These are phyloP conservation scores for Phycomyces blakesleeanus DNA, from an alignment of 192 early-diverging fungal genomes.

Conservation along the genomic window DNA sequence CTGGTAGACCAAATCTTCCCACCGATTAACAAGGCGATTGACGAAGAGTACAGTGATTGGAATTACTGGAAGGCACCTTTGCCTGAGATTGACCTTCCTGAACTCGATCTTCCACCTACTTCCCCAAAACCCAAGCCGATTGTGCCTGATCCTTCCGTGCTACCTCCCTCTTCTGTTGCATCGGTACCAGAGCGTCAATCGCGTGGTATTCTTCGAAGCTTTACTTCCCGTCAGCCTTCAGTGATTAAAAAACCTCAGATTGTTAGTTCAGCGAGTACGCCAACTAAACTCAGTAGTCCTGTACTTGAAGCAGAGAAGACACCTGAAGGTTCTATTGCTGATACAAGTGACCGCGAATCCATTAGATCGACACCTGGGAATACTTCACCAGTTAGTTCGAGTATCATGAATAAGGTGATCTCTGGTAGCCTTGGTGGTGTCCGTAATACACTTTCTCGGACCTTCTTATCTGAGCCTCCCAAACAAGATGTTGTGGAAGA, in stretches of 20 bases:
- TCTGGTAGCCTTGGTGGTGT: slow-evolving; percentile 14
- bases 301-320: not conserved
- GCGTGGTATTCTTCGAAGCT: slow-evolving; percentile 26
- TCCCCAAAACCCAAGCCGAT: slow-evolving; percentile 32
- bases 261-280: not conserved
- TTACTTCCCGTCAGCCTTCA: slow-evolving; percentile 20
- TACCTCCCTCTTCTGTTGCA: slow-evolving; percentile 14
- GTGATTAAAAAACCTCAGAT: not conserved
- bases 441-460: slow-evolving; percentile 22
- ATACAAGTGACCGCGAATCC: not conserved
- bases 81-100: slow-evolving; percentile 50
- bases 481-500: not conserved
- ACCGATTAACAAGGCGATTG: slow-evolving; percentile 53
- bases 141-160: slow-evolving; percentile 18
- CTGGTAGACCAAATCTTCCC: slow-evolving; percentile 97
- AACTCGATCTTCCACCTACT: slow-evolving; percentile 23
- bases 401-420: slow-evolving; percentile 13
- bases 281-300: not conserved
- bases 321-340: not conserved
- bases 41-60: slow-evolving; percentile 80
- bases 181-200: slow-evolving; percentile 4
- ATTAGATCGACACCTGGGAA: not conserved
- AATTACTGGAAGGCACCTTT: slow-evolving; percentile 73
- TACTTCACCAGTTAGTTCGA: slow-evolving; percentile 3
- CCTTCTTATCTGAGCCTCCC: slow-evolving; percentile 13